phyloP scores from a whole-genome alignment of 2,329 filamentous ascomycete genomes.

The Fusarium paranaense region DNA sequence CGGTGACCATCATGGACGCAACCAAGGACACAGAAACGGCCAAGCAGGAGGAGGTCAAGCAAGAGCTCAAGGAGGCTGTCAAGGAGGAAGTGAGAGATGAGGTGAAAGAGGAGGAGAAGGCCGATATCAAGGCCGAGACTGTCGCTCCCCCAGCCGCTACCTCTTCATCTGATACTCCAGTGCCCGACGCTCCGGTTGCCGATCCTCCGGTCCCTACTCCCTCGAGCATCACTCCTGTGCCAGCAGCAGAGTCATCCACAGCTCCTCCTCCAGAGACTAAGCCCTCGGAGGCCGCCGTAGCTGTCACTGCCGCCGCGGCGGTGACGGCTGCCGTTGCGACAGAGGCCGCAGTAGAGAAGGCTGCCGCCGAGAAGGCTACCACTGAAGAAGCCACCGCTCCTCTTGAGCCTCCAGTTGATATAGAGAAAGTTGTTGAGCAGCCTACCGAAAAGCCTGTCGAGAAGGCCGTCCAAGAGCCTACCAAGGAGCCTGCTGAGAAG shows the following conservation, averaged over 20 bases:
- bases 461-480: background rate
- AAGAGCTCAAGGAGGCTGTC: slow-evolving; percentile 19
- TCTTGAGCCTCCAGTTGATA: background rate
- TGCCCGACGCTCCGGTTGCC: slow-evolving; percentile 13
- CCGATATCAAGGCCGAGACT: slow-evolving; percentile 10
- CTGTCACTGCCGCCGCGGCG: slow-evolving; percentile 14
- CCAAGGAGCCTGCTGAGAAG: background rate
- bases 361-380: background rate
- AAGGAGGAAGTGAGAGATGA: slow-evolving; percentile 30
- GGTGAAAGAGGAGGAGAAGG: slow-evolving; percentile 35
- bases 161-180: slow-evolving; percentile 20
- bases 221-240: slow-evolving; percentile 2
- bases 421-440: slow-evolving; percentile 15
- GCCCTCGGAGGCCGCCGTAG: background rate
- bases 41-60: slow-evolving; percentile 40
- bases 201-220: slow-evolving; percentile 18
- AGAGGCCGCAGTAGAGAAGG: slow-evolving; percentile 25
- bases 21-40: slow-evolving; percentile 39
- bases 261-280: slow-evolving; percentile 1
- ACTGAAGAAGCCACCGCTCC: background rate
- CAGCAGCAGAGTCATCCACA: slow-evolving; percentile 6
- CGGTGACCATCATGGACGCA: slow-evolving; percentile 32
- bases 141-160: background rate
- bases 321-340: slow-evolving; percentile 21
- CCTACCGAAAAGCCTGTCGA: background rate